phyloP scores from a whole-genome alignment of 257 asterid genomes.

The Solanum microdontum region DNA sequence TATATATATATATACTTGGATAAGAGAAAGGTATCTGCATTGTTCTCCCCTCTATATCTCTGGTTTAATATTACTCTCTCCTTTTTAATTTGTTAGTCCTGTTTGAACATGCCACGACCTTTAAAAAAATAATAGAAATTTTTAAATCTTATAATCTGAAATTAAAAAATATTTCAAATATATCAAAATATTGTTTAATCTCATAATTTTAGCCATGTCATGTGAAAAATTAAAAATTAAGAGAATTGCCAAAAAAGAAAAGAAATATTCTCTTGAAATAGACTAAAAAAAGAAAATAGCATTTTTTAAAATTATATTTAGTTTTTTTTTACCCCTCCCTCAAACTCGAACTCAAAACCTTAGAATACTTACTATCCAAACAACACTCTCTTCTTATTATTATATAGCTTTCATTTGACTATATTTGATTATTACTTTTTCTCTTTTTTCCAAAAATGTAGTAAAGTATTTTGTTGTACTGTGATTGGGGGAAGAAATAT shows the following conservation, averaged over 20 bases:
- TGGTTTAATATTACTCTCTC: neutral
- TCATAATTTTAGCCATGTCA: too few relatives aligned
- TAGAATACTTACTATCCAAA: neutral
- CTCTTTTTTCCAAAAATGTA: too few relatives aligned
- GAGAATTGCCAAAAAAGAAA: neutral
- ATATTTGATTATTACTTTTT: too few relatives aligned
- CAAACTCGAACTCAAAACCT: too few relatives aligned
- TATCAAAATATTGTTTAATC: too few relatives aligned
- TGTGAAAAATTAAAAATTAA: neutral
- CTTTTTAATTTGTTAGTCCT: neutral
- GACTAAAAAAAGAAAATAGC: neutral
- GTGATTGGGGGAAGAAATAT: neutral
- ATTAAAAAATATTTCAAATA: too few relatives aligned
- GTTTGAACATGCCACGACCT: neutral
- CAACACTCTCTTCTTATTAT: too few relatives aligned
- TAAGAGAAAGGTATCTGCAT: neutral
- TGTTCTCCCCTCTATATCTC: neutral
- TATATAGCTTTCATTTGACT: neutral
- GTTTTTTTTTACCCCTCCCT: neutral
- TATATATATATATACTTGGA: neutral
- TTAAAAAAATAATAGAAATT: neutral
- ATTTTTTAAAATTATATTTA: too few relatives aligned
- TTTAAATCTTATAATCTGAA: too few relatives aligned
- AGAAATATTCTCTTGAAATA: too few relatives aligned
- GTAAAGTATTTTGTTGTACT: neutral